Conservation (phyloP, 2,329 filamentous ascomycete species). For the Pseudogymnoascus sp. region DNA sequence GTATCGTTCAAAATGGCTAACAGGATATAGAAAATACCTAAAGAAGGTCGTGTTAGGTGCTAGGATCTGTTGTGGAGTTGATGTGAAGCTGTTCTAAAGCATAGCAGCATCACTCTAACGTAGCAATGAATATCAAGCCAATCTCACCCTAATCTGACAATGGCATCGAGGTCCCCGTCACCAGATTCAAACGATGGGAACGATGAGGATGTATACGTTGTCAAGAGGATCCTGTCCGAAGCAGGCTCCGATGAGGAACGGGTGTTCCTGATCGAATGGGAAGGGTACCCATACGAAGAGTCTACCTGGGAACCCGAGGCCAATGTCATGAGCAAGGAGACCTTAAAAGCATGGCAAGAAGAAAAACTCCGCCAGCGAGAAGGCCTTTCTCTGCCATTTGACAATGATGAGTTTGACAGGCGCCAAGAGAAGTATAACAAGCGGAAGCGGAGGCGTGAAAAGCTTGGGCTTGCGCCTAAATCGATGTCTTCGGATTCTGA, state of each 20-base stretch:
- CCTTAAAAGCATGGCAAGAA: conserved; percentile 26
- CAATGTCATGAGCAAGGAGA: conserved; percentile 31
- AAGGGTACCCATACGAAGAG: conserved; percentile 46
- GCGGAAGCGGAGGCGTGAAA: neutral
- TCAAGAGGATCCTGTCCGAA: conserved; percentile 45
- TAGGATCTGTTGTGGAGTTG: neutral
- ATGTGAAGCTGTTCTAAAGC: neutral
- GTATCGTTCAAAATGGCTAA: neutral
- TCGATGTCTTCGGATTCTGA: conserved; percentile 13
- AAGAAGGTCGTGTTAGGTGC: neutral
- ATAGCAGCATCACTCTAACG: neutral
- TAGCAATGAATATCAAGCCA: neutral
- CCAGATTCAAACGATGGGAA: neutral
- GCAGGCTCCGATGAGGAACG: conserved; percentile 27
- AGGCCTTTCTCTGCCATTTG: conserved; percentile 18
- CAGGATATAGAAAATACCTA: neutral
- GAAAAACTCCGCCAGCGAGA: conserved; percentile 17
- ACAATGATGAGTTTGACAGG: conserved; percentile 16
- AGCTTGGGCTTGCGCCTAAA: neutral
- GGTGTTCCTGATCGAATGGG: conserved; percentile 57
- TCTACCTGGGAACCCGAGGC: conserved; percentile 46
- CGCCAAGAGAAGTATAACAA: conserved; percentile 14
- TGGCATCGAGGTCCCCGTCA: neutral
- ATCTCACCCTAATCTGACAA: neutral
- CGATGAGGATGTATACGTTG: conserved; percentile 28